Base-by-base conservation (phyloP, 768 basidiomycete genomes). In the Lentinula aciculospora region DNA sequence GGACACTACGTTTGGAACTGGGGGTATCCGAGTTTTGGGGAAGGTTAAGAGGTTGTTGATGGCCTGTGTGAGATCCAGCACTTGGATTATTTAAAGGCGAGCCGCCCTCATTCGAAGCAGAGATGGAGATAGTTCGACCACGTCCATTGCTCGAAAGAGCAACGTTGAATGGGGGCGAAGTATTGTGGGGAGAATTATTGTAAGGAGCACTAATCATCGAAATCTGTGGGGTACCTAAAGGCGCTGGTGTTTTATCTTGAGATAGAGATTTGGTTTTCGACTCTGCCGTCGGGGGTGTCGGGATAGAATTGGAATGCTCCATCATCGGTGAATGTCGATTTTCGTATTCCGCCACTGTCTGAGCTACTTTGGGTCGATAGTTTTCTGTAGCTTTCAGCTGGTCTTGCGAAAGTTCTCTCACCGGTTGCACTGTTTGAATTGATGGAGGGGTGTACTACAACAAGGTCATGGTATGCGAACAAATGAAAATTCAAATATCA, bases 81-180 rank as follows among this genome's bases (percentile, higher is more conserved):
- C 34, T 48, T 6, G 29, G 6, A 48, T 23, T 48, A 8, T 45
- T 46, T 31, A 19, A 17, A 8, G 56, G 56, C 3, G 56, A 57
- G n/a, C 46, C 56, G 37, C 25, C 36, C 28, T 56, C 56, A 36
- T 57, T 57, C 4, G 56, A 57, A 8, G 56, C 34, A n/a, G 56
- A 57, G 21, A 57, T 47, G 9, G 56, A 57, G 27, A 57, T 25
- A 10, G 44, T 45, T 23, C 56, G 40, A 15, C 56, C 56, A 17
- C 56, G 44, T 47, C 25, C 46, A 29, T 48, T 57, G 34, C n/a
- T 47, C 8, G 56, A 47, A 9, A 57, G 21, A 25, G 56, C 40
- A 48, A 57, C 45, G n/a, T 57, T 57, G 56, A 48, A 57, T 15
- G 44, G 39, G 23, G 56, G 56, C 23, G 56, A 57, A 9, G 45